phyloP scores from a whole-genome alignment of 1,139 yeast genomes.

The Magnusiomyces clavatus region DNA sequence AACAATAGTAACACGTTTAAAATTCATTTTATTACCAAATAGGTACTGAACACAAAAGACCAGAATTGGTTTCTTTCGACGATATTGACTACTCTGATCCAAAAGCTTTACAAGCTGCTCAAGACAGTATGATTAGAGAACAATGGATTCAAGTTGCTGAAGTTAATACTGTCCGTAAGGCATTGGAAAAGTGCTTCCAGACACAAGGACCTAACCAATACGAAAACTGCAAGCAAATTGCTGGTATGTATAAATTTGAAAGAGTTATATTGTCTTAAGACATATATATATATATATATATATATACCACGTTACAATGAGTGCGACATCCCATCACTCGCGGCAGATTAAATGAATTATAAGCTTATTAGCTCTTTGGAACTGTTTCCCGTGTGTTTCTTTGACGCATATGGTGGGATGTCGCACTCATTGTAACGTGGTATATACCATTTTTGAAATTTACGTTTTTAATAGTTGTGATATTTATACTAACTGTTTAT shows the following conservation, averaged over 20 bases:
- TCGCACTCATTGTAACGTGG: too few species aligned
- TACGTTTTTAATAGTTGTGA: too few species aligned
- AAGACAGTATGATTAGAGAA: conserved; percentile 69
- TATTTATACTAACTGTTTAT: too few species aligned
- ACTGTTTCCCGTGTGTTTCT: too few species aligned
- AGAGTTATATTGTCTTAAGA: neutral
- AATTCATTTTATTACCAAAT: neutral
- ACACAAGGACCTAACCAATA: conserved; percentile 66
- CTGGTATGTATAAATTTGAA: conserved; percentile 32
- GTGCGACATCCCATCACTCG: too few species aligned
- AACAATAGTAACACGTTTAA: too few species aligned
- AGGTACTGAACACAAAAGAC: conserved; percentile 46
- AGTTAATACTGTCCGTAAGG: conserved; percentile 61
- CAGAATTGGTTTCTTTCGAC: conserved; percentile 75
- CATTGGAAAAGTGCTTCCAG: conserved; percentile 57
- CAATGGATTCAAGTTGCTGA: conserved; percentile 72
- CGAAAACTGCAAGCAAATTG: conserved; percentile 70
- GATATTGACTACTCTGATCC: conserved; percentile 70
- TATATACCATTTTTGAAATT: too few species aligned
- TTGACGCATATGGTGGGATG: too few species aligned
- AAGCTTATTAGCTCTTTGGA: neutral
- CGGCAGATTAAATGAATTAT: neutral
- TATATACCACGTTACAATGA: neutral
- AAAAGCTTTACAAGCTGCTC: conserved; percentile 59
- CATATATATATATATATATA: neutral